Evolutionary conservation across 1,284 basidiomycete genomes (phyloP).

Genomic region (Irpex rosettiformis): DNA sequence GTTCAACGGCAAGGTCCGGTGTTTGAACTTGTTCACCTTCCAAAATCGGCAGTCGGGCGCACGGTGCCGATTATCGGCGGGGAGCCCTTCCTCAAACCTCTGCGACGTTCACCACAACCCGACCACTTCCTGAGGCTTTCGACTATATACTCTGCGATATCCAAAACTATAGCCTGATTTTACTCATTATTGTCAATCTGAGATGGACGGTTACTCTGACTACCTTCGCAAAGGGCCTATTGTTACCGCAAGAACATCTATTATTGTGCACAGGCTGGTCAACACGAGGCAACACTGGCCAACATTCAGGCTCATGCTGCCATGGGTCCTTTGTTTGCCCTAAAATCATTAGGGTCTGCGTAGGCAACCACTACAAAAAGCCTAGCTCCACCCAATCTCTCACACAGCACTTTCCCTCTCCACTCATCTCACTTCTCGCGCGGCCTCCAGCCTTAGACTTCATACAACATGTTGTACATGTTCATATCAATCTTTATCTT

Average conservation of each 20-base stretch:
- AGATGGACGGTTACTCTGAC: not conserved
- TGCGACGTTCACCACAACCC: no score
- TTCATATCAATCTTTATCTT: constrained; percentile 22
- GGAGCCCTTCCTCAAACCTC: no score
- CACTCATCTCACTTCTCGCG: constrained; percentile 1
- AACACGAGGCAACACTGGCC: constrained; percentile 3
- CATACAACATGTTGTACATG: constrained; percentile 23
- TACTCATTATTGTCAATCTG: not conserved
- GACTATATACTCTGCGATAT: no score
- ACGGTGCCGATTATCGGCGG: no score
- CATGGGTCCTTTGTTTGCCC: not conserved
- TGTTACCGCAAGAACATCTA: not conserved
- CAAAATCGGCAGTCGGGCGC: no score
- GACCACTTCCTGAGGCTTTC: not conserved
- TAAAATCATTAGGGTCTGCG: not conserved
- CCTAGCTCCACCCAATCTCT: not conserved
- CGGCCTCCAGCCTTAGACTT: constrained; percentile 3
- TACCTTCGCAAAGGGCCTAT: not conserved
- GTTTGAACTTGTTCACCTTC: no score
- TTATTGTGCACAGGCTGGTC: constrained; percentile 6
- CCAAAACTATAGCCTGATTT: no score
- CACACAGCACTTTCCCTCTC: constrained; percentile 1
- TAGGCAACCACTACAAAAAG: constrained; percentile 6
- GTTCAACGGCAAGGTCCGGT: no score
- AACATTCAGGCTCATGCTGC: not conserved